phyloP scores from a whole-genome alignment of 257 asterid species.

The Thymus quinquecostatus region DNA sequence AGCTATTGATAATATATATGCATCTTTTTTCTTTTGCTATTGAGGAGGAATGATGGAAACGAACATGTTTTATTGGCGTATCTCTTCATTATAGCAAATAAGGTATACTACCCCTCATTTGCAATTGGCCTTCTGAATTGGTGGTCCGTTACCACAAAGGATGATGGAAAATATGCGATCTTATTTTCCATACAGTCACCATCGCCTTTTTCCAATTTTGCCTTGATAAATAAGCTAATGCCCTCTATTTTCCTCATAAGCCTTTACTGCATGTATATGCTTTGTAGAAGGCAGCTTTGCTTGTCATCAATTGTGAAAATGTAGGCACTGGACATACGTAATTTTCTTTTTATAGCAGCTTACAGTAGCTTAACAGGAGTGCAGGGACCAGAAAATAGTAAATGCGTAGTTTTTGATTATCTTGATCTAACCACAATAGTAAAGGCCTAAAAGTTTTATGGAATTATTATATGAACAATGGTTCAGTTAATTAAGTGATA shows the following conservation, averaged over 20 bases:
- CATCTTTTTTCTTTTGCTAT: neutral
- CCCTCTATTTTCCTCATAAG: neutral
- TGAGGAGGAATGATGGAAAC: neutral
- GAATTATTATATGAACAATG: neutral
- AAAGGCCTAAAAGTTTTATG: neutral
- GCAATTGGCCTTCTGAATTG: neutral
- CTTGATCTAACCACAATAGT: neutral
- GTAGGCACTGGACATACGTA: neutral
- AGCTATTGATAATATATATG: neutral
- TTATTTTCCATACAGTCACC: neutral
- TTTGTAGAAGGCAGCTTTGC: neutral
- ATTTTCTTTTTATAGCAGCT: neutral
- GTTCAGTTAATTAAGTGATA: neutral
- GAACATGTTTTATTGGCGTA: neutral
- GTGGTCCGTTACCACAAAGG: neutral
- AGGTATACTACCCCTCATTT: neutral
- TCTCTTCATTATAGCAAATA: too few relatives aligned
- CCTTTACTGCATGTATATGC: neutral
- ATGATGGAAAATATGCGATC: neutral
- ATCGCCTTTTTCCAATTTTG: neutral
- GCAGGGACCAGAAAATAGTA: neutral
- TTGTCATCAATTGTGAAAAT: neutral
- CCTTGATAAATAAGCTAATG: neutral
- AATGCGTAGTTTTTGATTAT: neutral
- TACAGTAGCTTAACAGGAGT: neutral